Base-by-base conservation (phyloP, 306 rosid genomes). In the Casuarina cunninghamiana region DNA sequence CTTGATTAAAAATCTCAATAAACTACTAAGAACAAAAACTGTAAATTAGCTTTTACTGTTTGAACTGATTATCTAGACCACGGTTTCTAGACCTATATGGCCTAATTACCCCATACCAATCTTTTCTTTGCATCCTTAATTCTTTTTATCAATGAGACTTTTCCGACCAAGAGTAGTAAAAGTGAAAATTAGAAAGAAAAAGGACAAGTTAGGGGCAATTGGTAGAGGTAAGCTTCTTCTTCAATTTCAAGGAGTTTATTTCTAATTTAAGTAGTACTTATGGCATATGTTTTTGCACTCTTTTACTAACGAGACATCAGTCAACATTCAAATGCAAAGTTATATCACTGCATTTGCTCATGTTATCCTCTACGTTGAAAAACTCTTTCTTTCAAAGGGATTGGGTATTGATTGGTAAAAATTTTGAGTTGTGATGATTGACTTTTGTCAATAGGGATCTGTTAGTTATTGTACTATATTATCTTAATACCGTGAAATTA, bases 331-430 rank as follows among this genome's bases (percentile, higher is more conserved):
- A 58, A 90, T 94, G 98, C 93, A 92, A 84, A 84, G 71, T 21
- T 73, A 84, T 68, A 87, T 86, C n/a, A 57, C 82, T 21, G 81
- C 98, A 54, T 88, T 93, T 4, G 81, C 85, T 58, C 82, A 91
- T 44, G 74, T 94, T 62, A 89, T 88, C 85, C 79, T 72, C 57
- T 90, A 94, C 85, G 63, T 92, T 10, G 98, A 92, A 77, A 80
- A 89, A 78, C 97, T 92, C 81, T 90, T 84, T 84, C 80, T 77
- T 74, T 83, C 97, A 63, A 89, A 90, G 83, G 87, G 86, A 55
- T 79, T 94, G 92, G 98, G 97, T 60, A 58, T 83, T 73, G 97
- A 92, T 86, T 94, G 98, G 98, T 94, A 86, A 85, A 79, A 12
- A 67, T 55, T 80, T 26, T 26, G 66, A 68, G 55, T 75, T 74